Conservation (phyloP, 495 filamentous ascomycete species). For the Achaetomiella virescens region DNA sequence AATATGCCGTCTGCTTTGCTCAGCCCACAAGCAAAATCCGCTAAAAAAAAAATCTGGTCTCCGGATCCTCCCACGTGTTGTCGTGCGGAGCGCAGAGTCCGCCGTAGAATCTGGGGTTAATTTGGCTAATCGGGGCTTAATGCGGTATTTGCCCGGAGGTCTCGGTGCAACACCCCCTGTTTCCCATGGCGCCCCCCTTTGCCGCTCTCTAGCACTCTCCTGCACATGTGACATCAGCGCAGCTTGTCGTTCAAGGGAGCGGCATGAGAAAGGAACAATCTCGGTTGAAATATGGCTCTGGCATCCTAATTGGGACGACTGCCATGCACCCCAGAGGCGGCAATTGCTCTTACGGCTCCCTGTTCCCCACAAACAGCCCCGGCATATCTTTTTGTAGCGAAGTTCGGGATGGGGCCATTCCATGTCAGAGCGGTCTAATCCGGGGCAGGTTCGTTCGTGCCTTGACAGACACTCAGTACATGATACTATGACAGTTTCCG, state of each 20-base stretch:
- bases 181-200: background rate
- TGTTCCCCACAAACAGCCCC: background rate
- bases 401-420: background rate
- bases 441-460: background rate
- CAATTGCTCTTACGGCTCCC: constrained; percentile 11
- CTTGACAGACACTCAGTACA: constrained; percentile 20
- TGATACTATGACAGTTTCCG: background rate
- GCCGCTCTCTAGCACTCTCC: constrained; percentile 2
- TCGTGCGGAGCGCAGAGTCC: constrained; percentile 24
- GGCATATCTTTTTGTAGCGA: constrained; percentile 11
- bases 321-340: constrained; percentile 12
- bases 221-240: constrained; percentile 19
- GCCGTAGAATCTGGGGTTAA: constrained; percentile 35
- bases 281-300: constrained; percentile 26
- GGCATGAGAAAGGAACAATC: constrained; percentile 28
- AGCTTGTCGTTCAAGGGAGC: constrained; percentile 9
- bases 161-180: constrained; percentile 3
- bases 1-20: background rate
- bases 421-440: background rate
- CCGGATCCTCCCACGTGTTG: constrained; percentile 22
- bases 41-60: constrained; percentile 25
- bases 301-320: constrained; percentile 16
- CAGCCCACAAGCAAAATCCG: constrained; percentile 13
- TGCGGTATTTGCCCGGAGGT: constrained; percentile 14
- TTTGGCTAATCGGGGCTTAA: constrained; percentile 34